Percentiles rank a stretch among this genome's conserved stretches.
These are phyloP conservation scores for Sicyos baderoa DNA, from an alignment of 306 rosid species.

Conservation along the genomic window DNA sequence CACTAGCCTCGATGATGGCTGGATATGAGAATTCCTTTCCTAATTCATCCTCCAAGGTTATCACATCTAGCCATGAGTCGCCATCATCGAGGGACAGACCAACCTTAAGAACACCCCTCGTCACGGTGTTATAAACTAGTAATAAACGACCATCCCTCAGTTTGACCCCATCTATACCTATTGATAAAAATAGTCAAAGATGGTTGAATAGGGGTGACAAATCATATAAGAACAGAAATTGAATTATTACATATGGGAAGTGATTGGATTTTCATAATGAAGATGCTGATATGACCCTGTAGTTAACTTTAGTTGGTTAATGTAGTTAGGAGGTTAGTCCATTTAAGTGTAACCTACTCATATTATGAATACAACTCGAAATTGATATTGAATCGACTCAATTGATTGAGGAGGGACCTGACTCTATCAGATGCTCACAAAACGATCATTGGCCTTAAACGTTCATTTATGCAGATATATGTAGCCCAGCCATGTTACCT, in stretches of 20 bases:
- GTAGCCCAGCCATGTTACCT: conserved; percentile 38
- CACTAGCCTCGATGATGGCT: conserved; percentile 79
- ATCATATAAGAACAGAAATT: neutral
- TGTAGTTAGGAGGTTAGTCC: no score
- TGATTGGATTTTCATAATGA: neutral
- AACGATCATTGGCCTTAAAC: neutral
- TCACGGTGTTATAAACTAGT: conserved; percentile 61
- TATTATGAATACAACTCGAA: no score
- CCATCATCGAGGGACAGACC: conserved; percentile 80
- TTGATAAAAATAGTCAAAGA: conserved; percentile 11
- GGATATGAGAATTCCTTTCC: conserved; percentile 86
- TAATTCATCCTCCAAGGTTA: conserved; percentile 62
- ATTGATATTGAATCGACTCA: no score
- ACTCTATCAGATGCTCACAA: neutral
- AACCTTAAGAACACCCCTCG: conserved; percentile 72
- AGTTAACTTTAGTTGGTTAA: no score
- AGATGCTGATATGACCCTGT: neutral
- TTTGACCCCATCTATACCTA: conserved; percentile 90
- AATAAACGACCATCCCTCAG: conserved; percentile 63
- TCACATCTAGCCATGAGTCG: conserved; percentile 60
- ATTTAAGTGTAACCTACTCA: no score
- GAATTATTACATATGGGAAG: neutral
- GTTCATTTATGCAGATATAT: neutral
- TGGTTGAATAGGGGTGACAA: neutral
- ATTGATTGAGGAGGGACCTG: no score